Conservation (phyloP, 1,284 basidiomycete genomes). For the Ustilago sp. region DNA sequence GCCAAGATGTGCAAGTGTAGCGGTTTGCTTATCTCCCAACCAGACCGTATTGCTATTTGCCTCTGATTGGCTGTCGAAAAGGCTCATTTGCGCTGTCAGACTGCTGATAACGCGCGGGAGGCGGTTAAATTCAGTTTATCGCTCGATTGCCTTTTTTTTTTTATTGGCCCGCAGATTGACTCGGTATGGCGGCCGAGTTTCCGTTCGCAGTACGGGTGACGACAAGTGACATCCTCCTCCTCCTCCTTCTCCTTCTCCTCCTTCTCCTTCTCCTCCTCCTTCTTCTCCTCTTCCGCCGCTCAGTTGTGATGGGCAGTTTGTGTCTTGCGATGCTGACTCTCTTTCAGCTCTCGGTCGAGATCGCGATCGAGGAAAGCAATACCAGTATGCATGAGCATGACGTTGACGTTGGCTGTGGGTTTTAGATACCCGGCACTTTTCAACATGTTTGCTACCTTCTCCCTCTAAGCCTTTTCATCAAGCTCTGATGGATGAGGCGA, state of each 20-base stretch:
- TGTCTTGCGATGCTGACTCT: too few species aligned
- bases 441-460: neutral
- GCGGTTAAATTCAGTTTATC: neutral
- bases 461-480: neutral
- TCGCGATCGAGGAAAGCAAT: neutral
- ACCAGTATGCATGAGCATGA: neutral
- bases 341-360: neutral
- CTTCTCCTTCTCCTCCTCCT: too few species aligned
- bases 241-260: neutral
- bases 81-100: neutral
- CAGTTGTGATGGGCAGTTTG: too few species aligned
- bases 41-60: neutral
- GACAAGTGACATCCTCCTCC: neutral
- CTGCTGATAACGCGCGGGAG: neutral
- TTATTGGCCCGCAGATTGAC: neutral
- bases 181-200: conserved; percentile 10
- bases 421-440: conserved; percentile 3
- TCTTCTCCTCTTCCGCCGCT: too few species aligned
- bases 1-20: neutral
- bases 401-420: neutral
- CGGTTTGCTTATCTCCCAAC: conserved; percentile 2
- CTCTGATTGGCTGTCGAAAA: conserved; percentile 1
- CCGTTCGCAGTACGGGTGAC: neutral
- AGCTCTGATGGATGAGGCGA: too few species aligned
- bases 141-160: neutral